Evolutionary conservation across 1,284 basidiomycete species (phyloP), one percentile per base, ranked within the genome.

Genomic region (Ceratobasidium sp.): DNA sequence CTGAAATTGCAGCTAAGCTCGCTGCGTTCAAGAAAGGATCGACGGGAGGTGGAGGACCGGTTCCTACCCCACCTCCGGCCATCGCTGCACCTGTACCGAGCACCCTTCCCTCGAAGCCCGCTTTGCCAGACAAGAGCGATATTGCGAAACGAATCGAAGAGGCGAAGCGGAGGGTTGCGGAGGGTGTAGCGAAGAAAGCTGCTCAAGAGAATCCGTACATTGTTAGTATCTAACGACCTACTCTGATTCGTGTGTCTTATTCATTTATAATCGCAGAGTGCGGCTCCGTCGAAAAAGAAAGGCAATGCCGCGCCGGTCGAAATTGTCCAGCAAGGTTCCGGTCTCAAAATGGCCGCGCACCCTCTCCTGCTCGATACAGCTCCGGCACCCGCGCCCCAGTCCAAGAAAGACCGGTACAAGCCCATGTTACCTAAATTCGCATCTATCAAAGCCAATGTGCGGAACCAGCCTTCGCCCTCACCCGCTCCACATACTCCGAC

Each of bases 341-440:
- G 94, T n/a, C 86, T 95, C 77, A 94, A 94, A 84, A 95, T 97
- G 90, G 92, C 95, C 1, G 94, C 95, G 0, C 96, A 97, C 85
- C 96, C 96, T 3, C 87, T 97, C 33, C 86, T 97, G 33, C 89
- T 97, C 80, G 94, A 95, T 77, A 90, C 89, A 15, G 88, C 89
- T 13, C 84, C 85, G 0, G 87, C 89, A 0, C 84, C 87, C 1
- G 87, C 87, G 1, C 89, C 91, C 0, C 92, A 94, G 83, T 92
- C 91, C 46, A 95, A 94, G 85, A 96, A 96, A 84, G 94, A 96
- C 83, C 88, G 93, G 79, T 97, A 97, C 86, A 97, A 96, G 84
- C 95, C 97, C 9, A 98, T 98, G 96, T 95, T 96, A 81, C 97
- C 97, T 75, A 98, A 98, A 85, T 98, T 98, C 84, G 94, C 96